Percentiles rank a stretch among this genome's conserved stretches.
These are phyloP conservation scores for Kalmusia sp. DNA, from an alignment of 2,329 filamentous ascomycete species.

Conservation along the genomic window DNA sequence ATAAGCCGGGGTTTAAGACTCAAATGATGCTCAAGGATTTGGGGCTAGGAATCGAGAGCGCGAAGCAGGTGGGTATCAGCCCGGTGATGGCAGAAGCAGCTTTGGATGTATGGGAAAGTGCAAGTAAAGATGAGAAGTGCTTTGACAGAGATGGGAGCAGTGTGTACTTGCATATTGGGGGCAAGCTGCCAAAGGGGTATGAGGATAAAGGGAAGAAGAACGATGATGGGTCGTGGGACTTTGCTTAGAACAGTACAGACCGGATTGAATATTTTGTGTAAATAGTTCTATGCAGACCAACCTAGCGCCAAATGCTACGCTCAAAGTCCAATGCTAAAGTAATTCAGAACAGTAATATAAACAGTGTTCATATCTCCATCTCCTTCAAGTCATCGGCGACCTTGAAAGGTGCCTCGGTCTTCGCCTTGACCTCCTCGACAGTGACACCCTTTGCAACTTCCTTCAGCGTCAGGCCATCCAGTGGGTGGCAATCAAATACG, in stretches of 20 bases:
- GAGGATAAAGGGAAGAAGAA: constrained; percentile 32
- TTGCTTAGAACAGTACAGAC: constrained; percentile 12
- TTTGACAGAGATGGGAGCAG: constrained; percentile 39
- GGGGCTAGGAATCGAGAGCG: constrained; percentile 36
- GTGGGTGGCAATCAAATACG: constrained; percentile 73
- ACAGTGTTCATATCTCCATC: constrained; percentile 59
- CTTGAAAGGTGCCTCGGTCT: constrained; percentile 85
- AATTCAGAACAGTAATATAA: background rate
- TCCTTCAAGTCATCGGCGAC: constrained; percentile 81
- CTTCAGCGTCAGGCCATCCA: constrained; percentile 77
- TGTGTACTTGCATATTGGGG: constrained; percentile 40
- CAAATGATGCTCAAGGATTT: constrained; percentile 47
- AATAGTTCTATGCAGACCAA: background rate
- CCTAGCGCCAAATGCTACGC: constrained; percentile 19
- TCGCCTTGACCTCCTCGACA: constrained; percentile 84
- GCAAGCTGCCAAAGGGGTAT: constrained; percentile 30
- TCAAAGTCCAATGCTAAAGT: constrained; percentile 13
- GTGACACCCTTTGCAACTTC: constrained; percentile 88
- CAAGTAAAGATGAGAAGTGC: constrained; percentile 31
- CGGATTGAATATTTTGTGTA: background rate
- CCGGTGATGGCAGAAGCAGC: constrained; percentile 39
- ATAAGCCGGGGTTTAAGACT: constrained; percentile 41
- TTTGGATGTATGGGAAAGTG: constrained; percentile 32
- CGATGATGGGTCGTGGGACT: constrained; percentile 34
- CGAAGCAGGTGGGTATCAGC: constrained; percentile 31